A percentile compares a stretch with the other conserved stretches of the same genome.
phyloP scores from a whole-genome alignment of 2,329 filamentous ascomycete genomes.

The Albifimbria verrucaria region DNA sequence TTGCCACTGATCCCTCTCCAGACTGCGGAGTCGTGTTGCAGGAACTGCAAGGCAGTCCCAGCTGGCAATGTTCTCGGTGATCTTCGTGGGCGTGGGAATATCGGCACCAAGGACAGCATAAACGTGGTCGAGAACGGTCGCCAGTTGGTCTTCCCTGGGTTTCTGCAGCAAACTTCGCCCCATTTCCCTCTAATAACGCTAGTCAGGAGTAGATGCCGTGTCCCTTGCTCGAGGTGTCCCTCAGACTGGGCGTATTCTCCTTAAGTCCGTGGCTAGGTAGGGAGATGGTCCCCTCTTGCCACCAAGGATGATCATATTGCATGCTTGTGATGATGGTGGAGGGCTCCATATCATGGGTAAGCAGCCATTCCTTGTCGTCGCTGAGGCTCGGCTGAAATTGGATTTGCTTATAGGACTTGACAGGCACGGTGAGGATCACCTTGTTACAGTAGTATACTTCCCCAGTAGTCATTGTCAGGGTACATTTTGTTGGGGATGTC shows the following conservation, averaged over 20 bases:
- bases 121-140: conserved; percentile 6
- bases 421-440: conserved; percentile 13
- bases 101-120: conserved; percentile 8
- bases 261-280: conserved; percentile 12
- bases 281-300: conserved; percentile 15
- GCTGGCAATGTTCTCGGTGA: conserved; percentile 1
- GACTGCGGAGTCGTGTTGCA: conserved; percentile 4
- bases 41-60: conserved; percentile 10
- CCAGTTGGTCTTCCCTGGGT: not conserved
- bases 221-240: conserved; percentile 8
- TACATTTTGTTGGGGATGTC: conserved; percentile 7
- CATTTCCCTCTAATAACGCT: not conserved
- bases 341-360: conserved; percentile 6
- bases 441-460: conserved; percentile 13
- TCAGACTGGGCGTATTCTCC: conserved; percentile 13
- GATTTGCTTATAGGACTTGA: conserved; percentile 9
- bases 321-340: conserved; percentile 14
- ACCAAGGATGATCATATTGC: conserved; percentile 17
- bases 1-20: conserved; percentile 15
- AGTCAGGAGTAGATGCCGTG: conserved; percentile 7
- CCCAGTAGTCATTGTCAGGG: conserved; percentile 11
- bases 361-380: conserved; percentile 15
- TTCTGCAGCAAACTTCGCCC: not conserved
- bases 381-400: conserved; percentile 12
- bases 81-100: conserved; percentile 9